Evolutionary conservation across 2,329 filamentous ascomycete species (phyloP), one percentile per base, ranked within the genome.

Genomic region (Diplodia sapinea): DNA sequence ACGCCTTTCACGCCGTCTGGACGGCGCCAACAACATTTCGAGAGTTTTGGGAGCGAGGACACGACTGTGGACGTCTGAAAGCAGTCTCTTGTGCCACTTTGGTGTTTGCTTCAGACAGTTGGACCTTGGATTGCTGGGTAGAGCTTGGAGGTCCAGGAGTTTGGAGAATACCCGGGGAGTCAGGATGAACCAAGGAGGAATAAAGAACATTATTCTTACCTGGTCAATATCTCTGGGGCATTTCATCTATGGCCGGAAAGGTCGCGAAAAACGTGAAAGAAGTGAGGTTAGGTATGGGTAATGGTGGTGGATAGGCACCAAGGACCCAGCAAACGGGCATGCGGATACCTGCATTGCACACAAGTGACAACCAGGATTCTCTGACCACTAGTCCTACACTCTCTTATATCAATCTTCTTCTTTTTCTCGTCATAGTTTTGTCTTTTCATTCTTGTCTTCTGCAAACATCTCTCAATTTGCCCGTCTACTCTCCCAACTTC

Each of bases 1-100:
- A 81, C 80, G 36, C 77, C 78, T 23, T 75, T 77, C 33, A 77
- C 74, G 7, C 66, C 57, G n/a, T 50, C 50, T 20, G 56, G 38
- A 33, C 38, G 29, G 8, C 40, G 40, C 5, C 23, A 17, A 17
- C 57, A 56, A 29, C n/a, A 38, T 1, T 11, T 7, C 5, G 31
- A 31, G 4, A 29, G 12, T 13, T n/a, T 12, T n/a, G 23, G 38
- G 6, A 59, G 31, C 11, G 59, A 33, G 15, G 52, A 57, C 9
- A 65, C 66, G 3, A 68, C 66, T 20, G 38, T 55, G 6, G 50
- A 64, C 38, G 36, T 63, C 12, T 68, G 31, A 68, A 1, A 12
- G 9, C 23, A 7, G 17, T 38, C 9, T 20, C 2, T 33, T 26
- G 29, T n/a, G 11, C 15, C 15, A 4, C 6, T 8, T 64, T 36